Evolutionary conservation across 1,139 yeast genomes (phyloP), one percentile per base, ranked within the genome.

Genomic region (Hansenula lynferdii): DNA sequence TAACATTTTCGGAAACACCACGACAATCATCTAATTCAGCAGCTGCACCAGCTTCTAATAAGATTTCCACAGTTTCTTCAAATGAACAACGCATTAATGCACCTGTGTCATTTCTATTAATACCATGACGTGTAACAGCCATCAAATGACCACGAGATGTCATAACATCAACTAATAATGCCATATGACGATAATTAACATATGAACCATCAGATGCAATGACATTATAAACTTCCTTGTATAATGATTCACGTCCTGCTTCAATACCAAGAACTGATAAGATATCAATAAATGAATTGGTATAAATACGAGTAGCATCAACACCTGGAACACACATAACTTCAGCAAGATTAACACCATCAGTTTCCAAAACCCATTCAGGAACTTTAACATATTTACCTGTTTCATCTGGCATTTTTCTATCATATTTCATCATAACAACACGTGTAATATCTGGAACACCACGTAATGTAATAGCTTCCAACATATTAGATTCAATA

Each of bases 61-160:
- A 70, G 57, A 94, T 92, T 68, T 94, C 98, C 30, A 92, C 98
- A 3, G 99, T 94, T 65, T 94, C 98, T 69, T 94, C 99, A 70
- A 94, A 94, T 37, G 98, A 92, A 71, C 97, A 92, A 67, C 98
- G 80, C 98, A 94, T 94, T 59, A 94, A 75, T 1, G 98, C 98
- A 68, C 98, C 98, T 25, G 98, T 94, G 51, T 92, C 97, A 27
- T 96, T 86, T 68, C 98, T 83, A 64, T 94, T 94, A 65, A 94
- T 92, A 77, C 99, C 99, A 62, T 92, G 98, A 76, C 99, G 95
- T 38, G 98, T 92, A 55, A 94, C 92, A 27, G 98, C 97, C 87
- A 94, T 92, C 65, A 94, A 75, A 60, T 92, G 96, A 58, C 99
- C 99, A 63, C 96, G 85, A 35, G 96, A 85, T 2, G 99, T 94